Base-by-base conservation (phyloP, 805 yeast genomes). In the Nakazawaea anatomiae region DNA sequence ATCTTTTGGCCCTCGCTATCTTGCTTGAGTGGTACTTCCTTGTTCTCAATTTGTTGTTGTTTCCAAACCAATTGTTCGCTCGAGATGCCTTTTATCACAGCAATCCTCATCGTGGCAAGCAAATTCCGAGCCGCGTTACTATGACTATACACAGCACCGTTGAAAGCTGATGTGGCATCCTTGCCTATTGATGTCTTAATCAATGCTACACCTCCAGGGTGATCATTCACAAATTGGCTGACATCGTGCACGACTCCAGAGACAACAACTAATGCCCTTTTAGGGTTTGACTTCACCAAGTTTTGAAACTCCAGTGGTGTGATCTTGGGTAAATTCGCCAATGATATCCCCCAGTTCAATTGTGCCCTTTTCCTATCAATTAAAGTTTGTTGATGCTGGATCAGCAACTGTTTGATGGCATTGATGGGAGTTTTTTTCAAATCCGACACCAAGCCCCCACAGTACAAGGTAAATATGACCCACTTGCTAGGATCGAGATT, bases 201-300 rank as follows among this genome's bases (percentile, higher is more conserved):
- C 47, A 91, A 75, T 5, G 91, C 84, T 34, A 82, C 67, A 1
- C 98, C 98, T 57, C 98, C 98, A 1, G 98, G 98, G 67, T 91
- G 98, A 60, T 88, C 89, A 58, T 85, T 83, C 64, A 90, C 83
- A 65, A 91, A 91, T 31, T 94, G 95, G 4, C 96, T 84, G 10
- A 92, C 87, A 64, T 91, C 97, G 67, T 92, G 97, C 29, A 91
- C 94, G 47, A 92, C 89, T 38, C 96, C 96, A 42, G 88, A 87
- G 45, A 91, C 89, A 11, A 89, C 88, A 31, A 89, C 89, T 55
- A 89, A 76, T 32, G 85, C 83, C 47, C 58, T 57, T 39, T 58
- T 60, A 6, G 57, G 57, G 1, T 65, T 56, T 7, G 65, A 54
- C 8, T 60, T 55, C 11, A 75, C 67, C 12, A 79, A 60, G 46